These are phyloP conservation scores for Sanghuangporus weigelae DNA, from an alignment of 1,284 basidiomycete genomes.

Conservation along the genomic window DNA sequence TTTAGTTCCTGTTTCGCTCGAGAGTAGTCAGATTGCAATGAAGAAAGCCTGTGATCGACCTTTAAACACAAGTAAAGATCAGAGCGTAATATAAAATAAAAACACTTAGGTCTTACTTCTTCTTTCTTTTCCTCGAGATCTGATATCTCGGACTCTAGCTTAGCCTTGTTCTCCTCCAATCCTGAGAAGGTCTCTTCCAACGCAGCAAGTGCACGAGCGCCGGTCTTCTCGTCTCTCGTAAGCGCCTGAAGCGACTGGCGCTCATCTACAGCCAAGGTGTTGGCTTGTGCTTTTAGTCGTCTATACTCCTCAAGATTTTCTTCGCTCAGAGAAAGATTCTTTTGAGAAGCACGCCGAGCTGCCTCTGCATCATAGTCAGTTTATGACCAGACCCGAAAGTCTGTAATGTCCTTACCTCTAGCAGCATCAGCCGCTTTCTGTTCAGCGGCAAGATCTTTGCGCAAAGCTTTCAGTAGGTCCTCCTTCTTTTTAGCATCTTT, in stretches of 20 bases:
- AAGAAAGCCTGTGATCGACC: slow-evolving; percentile 15
- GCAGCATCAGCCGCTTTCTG: slow-evolving; percentile 71
- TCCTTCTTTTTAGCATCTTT: slow-evolving; percentile 68
- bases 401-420: slow-evolving; percentile 45
- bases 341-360: slow-evolving; percentile 67
- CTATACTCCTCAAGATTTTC: slow-evolving; percentile 88
- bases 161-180: slow-evolving; percentile 54
- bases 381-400: slow-evolving; percentile 2
- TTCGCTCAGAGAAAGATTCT: slow-evolving; percentile 76
- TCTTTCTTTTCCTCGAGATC: slow-evolving; percentile 51
- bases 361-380: slow-evolving; percentile 47
- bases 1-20: slow-evolving; percentile 67
- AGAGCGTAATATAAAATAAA: slow-evolving; percentile 3
- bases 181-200: slow-evolving; percentile 66
- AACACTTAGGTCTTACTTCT: slow-evolving; percentile 39
- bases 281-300: slow-evolving; percentile 76
- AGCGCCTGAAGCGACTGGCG: slow-evolving; percentile 83
- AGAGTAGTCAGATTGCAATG: slow-evolving; percentile 49
- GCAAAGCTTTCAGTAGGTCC: slow-evolving; percentile 52
- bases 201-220: slow-evolving; percentile 60
- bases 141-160: slow-evolving; percentile 57
- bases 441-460: slow-evolving; percentile 64
- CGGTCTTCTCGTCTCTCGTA: slow-evolving; percentile 78
- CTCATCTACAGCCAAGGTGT: slow-evolving; percentile 77
- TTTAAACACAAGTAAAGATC: not conserved